Percentiles rank a stretch among this genome's conserved stretches.
Conservation (phyloP, 306 rosid species). For the Benincasa hispida region DNA sequence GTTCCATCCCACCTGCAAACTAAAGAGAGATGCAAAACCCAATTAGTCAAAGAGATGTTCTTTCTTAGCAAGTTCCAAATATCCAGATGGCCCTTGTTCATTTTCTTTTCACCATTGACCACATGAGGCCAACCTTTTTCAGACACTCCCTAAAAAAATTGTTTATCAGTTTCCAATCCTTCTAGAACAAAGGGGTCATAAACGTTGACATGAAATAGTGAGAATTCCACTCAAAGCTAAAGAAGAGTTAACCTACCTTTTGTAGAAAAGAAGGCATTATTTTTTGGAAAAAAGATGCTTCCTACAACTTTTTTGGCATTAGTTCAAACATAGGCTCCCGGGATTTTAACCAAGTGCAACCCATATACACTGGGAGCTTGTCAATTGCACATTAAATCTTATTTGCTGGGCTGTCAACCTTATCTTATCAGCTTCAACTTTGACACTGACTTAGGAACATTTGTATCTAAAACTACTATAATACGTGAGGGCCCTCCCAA, state of each 20-base stretch:
- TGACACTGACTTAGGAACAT: neutral
- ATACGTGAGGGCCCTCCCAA: neutral
- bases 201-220: neutral
- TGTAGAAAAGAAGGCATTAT: neutral
- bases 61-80: neutral
- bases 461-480: neutral
- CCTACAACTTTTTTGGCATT: neutral
- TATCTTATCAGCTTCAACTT: neutral
- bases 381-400: neutral
- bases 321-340: neutral
- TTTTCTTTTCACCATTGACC: neutral
- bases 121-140: neutral
- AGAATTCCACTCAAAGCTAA: neutral
- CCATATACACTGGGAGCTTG: neutral
- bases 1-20: neutral
- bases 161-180: neutral
- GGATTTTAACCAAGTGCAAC: neutral
- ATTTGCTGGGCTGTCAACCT: neutral
- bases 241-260: neutral
- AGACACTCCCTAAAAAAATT: neutral
- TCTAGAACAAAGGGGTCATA: neutral
- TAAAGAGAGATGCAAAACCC: neutral
- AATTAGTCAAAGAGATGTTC: neutral
- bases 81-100: neutral
- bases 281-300: neutral